Evolutionary conservation across 768 basidiomycete species (phyloP).

Genomic region (Agaricus subrufescens): DNA sequence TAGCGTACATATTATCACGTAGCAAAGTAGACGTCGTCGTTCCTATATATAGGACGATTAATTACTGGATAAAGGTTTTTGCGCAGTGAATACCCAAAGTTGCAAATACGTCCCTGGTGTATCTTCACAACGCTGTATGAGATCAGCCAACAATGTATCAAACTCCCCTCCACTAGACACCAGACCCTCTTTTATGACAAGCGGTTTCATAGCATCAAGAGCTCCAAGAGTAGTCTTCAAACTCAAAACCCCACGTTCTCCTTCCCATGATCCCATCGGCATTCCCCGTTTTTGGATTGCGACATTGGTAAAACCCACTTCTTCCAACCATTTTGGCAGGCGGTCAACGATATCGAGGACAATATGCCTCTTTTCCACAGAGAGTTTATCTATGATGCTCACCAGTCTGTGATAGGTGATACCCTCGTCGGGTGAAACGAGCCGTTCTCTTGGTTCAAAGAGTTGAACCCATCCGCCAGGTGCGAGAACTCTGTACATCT

Average conservation of each 20-base stretch:
- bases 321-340: not conserved
- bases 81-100: not conserved
- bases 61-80: not conserved
- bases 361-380: not conserved
- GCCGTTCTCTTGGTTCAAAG: slow-evolving; percentile 1
- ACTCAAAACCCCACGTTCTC: not conserved
- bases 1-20: too few relatives aligned
- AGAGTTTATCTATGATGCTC: not conserved
- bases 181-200: slow-evolving; percentile 8
- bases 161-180: slow-evolving; percentile 7
- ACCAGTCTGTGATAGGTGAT: not conserved
- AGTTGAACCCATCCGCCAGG: slow-evolving; percentile 12
- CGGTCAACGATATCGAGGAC: slow-evolving; percentile 3
- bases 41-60: too few relatives aligned
- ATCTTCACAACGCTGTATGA: slow-evolving; percentile 2
- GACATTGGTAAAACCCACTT: slow-evolving; percentile 2
- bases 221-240: not conserved
- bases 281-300: not conserved
- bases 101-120: slow-evolving; percentile 2
- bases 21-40: too few relatives aligned
- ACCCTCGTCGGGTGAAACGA: not conserved
- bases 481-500: slow-evolving; percentile 4
- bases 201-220: not conserved
- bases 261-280: slow-evolving; percentile 4
- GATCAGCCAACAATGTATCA: not conserved